Conservation (phyloP, 495 filamentous ascomycete species). For the Neohortaea acidophila region DNA sequence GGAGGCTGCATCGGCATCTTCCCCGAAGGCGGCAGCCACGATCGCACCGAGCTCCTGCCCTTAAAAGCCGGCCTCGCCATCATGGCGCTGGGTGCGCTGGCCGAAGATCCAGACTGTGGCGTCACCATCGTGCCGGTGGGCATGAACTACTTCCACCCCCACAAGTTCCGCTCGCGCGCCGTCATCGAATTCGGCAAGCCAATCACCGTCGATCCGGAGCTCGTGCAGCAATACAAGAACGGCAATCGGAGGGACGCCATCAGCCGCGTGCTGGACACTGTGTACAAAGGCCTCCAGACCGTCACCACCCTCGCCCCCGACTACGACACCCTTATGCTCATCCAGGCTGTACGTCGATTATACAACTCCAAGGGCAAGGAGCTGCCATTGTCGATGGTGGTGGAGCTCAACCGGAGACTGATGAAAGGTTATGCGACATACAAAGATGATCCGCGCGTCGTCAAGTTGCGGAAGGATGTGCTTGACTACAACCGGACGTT, state of each 20-base stretch:
- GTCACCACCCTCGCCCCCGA: conserved; percentile 91
- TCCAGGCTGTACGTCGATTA: conserved; percentile 83
- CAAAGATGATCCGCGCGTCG: conserved; percentile 78
- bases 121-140: conserved; percentile 97
- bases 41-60: conserved; percentile 81
- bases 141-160: conserved; percentile 99
- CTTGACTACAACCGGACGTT: conserved; percentile 80
- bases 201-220: conserved; percentile 59
- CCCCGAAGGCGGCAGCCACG: conserved; percentile 93
- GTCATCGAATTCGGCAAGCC: conserved; percentile 92
- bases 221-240: conserved; percentile 72
- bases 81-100: conserved; percentile 89
- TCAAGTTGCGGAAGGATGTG: conserved; percentile 62
- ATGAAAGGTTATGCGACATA: conserved; percentile 85
- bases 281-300: conserved; percentile 68
- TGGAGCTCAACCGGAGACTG: conserved; percentile 88
- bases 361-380: conserved; percentile 94
- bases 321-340: conserved; percentile 91
- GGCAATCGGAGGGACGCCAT: conserved; percentile 77
- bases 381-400: conserved; percentile 80
- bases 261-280: conserved; percentile 61
- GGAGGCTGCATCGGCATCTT: conserved; percentile 95
- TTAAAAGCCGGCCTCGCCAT: conserved; percentile 96
- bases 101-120: conserved; percentile 77
- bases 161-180: conserved; percentile 94